A percentile compares a stretch with the other conserved stretches of the same genome.
Conservation (phyloP, 2,329 filamentous ascomycete genomes). For the Trichoderma brevicompactum region DNA sequence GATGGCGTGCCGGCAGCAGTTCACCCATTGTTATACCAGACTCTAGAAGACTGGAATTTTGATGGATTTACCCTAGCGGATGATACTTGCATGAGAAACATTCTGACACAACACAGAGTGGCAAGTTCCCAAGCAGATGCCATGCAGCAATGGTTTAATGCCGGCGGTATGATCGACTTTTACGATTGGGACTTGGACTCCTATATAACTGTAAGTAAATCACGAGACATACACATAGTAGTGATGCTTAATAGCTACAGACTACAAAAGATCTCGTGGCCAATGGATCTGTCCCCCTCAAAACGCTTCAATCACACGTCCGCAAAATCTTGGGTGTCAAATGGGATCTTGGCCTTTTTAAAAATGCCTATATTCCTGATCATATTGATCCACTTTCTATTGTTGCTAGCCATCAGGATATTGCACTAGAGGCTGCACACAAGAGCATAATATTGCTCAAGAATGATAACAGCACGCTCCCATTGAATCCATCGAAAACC, state of each 20-base stretch:
- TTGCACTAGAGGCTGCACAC: constrained; percentile 27
- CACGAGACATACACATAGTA: not conserved
- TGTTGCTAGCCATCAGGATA: constrained; percentile 20
- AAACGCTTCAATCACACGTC: constrained; percentile 24
- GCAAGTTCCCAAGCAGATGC: constrained; percentile 24
- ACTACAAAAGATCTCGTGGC: constrained; percentile 21
- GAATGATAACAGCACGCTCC: constrained; percentile 25
- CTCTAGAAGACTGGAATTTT: constrained; percentile 19
- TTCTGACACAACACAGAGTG: constrained; percentile 21
- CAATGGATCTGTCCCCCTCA: constrained; percentile 14
- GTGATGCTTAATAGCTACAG: not conserved
- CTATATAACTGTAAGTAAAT: not conserved
- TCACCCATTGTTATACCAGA: constrained; percentile 11
- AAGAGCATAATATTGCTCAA: constrained; percentile 28
- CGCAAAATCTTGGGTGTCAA: constrained; percentile 22
- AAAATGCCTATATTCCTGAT: constrained; percentile 23
- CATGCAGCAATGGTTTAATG: constrained; percentile 28
- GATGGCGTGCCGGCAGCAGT: constrained; percentile 16
- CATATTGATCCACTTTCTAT: constrained; percentile 22
- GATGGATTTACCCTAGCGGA: constrained; percentile 24
- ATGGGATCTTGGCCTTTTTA: constrained; percentile 29
- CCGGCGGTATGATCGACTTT: constrained; percentile 28
- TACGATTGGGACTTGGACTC: constrained; percentile 26
- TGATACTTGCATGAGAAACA: constrained; percentile 19
- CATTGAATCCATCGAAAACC: constrained; percentile 6